Percentiles rank a stretch among this genome's conserved stretches.
phyloP scores from a whole-genome alignment of 108 stramenopile genomes.

The Skeletonema grethae region DNA sequence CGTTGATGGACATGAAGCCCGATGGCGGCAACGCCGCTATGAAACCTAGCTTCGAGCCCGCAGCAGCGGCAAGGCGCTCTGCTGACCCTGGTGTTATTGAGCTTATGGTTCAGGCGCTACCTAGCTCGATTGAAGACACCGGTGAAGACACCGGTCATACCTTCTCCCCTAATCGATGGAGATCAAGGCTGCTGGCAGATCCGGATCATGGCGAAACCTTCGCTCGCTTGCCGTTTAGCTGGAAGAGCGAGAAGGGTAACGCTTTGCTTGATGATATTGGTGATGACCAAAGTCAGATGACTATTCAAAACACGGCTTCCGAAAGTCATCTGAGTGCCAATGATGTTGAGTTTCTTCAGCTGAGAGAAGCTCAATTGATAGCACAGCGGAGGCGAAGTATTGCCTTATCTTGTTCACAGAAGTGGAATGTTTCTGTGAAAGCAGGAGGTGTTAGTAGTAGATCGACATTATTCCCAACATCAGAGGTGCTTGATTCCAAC shows the following conservation, averaged over 20 bases:
- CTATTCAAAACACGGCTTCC: background rate
- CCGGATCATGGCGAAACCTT: constrained; percentile 19
- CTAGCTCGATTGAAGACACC: constrained; percentile 19
- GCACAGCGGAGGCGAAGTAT: constrained; percentile 18
- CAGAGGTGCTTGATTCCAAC: constrained; percentile 3
- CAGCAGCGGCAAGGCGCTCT: constrained; percentile 63
- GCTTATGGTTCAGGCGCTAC: constrained; percentile 34
- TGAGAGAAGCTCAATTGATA: constrained; percentile 18
- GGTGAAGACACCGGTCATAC: background rate
- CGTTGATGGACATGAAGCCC: background rate
- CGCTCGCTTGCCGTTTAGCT: constrained; percentile 39
- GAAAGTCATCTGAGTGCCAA: background rate
- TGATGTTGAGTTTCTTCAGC: constrained; percentile 12
- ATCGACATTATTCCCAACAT: constrained; percentile 40
- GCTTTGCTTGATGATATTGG: background rate
- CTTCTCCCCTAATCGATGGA: constrained; percentile 21
- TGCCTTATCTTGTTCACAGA: constrained; percentile 34
- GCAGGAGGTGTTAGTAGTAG: constrained; percentile 51
- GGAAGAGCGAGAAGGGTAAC: constrained; percentile 10
- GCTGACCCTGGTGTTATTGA: constrained; percentile 68
- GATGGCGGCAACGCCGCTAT: constrained; percentile 6
- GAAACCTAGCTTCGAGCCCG: constrained; percentile 2
- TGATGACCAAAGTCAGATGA: background rate
- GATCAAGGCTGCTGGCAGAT: constrained; percentile 11
- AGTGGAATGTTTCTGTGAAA: constrained; percentile 43